phyloP scores from a whole-genome alignment of 768 basidiomycete species.

The Hygrophoropsis aurantiaca region DNA sequence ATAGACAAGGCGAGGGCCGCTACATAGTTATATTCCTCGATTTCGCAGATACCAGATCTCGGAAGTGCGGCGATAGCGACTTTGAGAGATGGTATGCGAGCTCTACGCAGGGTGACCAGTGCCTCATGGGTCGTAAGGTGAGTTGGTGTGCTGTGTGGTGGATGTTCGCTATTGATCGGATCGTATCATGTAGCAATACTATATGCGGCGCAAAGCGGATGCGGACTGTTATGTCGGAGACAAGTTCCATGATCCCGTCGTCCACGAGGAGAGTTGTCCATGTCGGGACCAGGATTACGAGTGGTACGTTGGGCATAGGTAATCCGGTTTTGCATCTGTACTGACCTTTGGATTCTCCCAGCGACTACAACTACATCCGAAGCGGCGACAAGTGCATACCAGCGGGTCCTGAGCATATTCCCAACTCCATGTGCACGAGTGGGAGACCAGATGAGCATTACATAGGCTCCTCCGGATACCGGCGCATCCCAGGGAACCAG shows the following conservation, averaged over 20 bases:
- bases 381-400: constrained; percentile 76
- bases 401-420: constrained; percentile 85
- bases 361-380: constrained; percentile 88
- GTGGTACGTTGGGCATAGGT: constrained; percentile 56
- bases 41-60: constrained; percentile 65
- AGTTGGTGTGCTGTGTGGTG: constrained; percentile 11
- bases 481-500: constrained; percentile 90
- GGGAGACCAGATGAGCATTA: constrained; percentile 60
- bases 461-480: constrained; percentile 87
- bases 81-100: constrained; percentile 90
- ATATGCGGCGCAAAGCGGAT: constrained; percentile 75
- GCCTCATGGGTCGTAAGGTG: constrained; percentile 94
- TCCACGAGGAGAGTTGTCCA: constrained; percentile 77
- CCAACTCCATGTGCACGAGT: constrained; percentile 63
- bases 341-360: constrained; percentile 25
- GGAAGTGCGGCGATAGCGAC: constrained; percentile 70
- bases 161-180: background rate
- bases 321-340: background rate
- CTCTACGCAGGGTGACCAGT: constrained; percentile 58
- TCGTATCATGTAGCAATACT: constrained; percentile 91
- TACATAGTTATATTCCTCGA: constrained; percentile 81
- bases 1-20: constrained; percentile 49
- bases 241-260: constrained; percentile 85
- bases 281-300: constrained; percentile 92
- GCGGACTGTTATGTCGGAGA: constrained; percentile 89